Conservation (phyloP, 352 stramenopile species). For the Phytophthora pistaciae region DNA sequence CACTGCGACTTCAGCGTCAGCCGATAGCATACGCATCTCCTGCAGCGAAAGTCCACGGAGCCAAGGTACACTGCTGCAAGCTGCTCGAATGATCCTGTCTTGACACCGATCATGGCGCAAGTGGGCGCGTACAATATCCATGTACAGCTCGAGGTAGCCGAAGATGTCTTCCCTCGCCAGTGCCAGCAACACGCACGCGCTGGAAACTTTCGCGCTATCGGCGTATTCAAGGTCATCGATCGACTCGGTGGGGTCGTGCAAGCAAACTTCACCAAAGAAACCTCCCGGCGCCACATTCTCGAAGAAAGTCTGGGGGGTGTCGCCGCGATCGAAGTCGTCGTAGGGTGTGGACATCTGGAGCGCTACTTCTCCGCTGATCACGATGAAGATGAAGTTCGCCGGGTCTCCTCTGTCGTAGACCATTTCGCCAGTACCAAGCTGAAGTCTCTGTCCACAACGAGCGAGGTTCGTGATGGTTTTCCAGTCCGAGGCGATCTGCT, state of each 20-base stretch:
- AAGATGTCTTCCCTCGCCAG: constrained; percentile 63
- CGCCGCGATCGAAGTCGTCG: neutral
- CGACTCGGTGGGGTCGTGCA: constrained; percentile 28
- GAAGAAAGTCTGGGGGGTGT: neutral
- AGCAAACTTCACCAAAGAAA: constrained; percentile 71
- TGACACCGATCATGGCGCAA: constrained; percentile 62
- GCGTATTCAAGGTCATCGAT: constrained; percentile 50
- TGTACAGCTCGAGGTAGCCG: constrained; percentile 70
- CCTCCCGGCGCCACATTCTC: constrained; percentile 54
- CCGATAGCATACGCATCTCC: constrained; percentile 59
- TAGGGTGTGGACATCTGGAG: constrained; percentile 17
- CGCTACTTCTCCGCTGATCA: constrained; percentile 60
- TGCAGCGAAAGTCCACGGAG: constrained; percentile 55
- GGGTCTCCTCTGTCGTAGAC: constrained; percentile 72
- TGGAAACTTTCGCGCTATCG: constrained; percentile 51
- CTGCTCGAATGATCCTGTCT: constrained; percentile 51
- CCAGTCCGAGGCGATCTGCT: constrained; percentile 61
- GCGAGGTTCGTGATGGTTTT: constrained; percentile 62
- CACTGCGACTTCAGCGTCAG: constrained; percentile 48
- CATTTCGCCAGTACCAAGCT: constrained; percentile 48
- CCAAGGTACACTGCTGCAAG: constrained; percentile 54
- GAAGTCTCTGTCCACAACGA: constrained; percentile 50
- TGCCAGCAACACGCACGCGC: constrained; percentile 52
- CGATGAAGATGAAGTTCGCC: constrained; percentile 74
- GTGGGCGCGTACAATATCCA: constrained; percentile 72